Evolutionary conservation across 2,329 filamentous ascomycete species (phyloP), one percentile per base, ranked within the genome.

Genomic region (Ambrosiella cleistominuta): DNA sequence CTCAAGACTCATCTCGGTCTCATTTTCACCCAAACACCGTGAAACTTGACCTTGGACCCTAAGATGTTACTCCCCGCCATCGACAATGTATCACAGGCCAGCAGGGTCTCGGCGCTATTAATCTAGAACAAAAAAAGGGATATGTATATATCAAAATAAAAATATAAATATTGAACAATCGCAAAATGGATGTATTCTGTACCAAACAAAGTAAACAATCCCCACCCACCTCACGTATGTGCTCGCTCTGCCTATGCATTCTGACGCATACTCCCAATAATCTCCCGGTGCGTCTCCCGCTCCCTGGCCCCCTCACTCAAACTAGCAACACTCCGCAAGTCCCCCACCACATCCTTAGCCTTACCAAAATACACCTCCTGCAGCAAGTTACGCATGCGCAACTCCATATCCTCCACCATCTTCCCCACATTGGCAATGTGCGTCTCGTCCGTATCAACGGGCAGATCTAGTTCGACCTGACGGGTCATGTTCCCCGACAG

Each of bases 291-390:
- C 60, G 87, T 83, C 65, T 88, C 87, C 62, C 86, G 80, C 64
- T 96, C 91, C 67, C 79, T 81, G 67, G 86, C 88, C 44, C 84
- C 82, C 71, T 95, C 88, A 63, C 87, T 94, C 69, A 97, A 72
- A 62, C 85, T 83, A 56, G 82, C 82, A 63, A 95, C 79, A 71
- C 90, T 97, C 69, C 93, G 80, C 71, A 98, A 72, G 70, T 98
- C 91, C 58, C 91, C 93, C 2, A 98, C 91, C 2, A 98, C 89
- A 71, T 98, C 93, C 79, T 95, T 96, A 58, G 93, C 91, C 77
- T 98, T 98, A 68, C 93, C 93, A 72, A 98, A 98, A 74, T 98
- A 98, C 54, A 98, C 93, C 72, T 98, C 93, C 76, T 98, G 91
- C 69, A 98, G 75, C 70, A 97, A 71, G 71, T 98, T 98, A 63